These are phyloP conservation scores for Microstegium vimineum DNA, from an alignment of 176 grass and related monocot genomes.

Conservation along the genomic window DNA sequence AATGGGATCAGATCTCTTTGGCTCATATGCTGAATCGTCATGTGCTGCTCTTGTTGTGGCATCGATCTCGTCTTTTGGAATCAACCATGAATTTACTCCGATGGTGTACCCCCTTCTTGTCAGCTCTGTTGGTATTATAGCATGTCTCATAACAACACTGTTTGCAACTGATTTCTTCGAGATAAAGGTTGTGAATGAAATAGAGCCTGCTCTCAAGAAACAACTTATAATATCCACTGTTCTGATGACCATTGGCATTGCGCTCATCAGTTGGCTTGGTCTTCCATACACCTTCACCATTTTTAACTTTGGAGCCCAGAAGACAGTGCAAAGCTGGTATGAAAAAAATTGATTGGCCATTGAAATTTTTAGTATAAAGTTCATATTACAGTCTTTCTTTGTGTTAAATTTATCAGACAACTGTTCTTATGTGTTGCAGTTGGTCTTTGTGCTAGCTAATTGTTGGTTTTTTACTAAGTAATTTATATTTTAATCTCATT, in stretches of 20 bases:
- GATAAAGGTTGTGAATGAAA: conserved; percentile 41
- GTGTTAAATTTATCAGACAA: too few species aligned
- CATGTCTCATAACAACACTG: conserved; percentile 38
- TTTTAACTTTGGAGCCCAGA: conserved; percentile 38
- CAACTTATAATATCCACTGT: conserved; percentile 43
- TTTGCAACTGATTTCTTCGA: conserved; percentile 50
- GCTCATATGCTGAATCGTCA: conserved; percentile 41
- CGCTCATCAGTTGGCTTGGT: conserved; percentile 32
- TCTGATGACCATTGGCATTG: conserved; percentile 46
- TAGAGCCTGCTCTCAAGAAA: conserved; percentile 46
- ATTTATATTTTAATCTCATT: background rate
- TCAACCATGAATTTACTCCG: conserved; percentile 40
- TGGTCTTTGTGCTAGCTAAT: background rate
- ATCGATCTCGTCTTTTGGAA: conserved; percentile 43
- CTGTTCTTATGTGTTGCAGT: too few species aligned
- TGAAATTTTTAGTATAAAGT: too few species aligned
- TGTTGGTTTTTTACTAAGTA: conserved; percentile 12
- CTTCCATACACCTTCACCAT: conserved; percentile 47
- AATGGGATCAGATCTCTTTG: conserved; percentile 66
- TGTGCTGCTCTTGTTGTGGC: conserved; percentile 50
- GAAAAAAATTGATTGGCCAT: background rate
- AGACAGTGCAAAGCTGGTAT: conserved; percentile 40
- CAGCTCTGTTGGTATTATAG: conserved; percentile 43
- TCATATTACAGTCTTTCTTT: too few species aligned
- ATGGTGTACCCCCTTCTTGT: conserved; percentile 45